Percentiles rank a stretch among this genome's conserved stretches.
These are phyloP conservation scores for Starmerella riodocensis DNA, from an alignment of 805 yeast species.

Conservation along the genomic window DNA sequence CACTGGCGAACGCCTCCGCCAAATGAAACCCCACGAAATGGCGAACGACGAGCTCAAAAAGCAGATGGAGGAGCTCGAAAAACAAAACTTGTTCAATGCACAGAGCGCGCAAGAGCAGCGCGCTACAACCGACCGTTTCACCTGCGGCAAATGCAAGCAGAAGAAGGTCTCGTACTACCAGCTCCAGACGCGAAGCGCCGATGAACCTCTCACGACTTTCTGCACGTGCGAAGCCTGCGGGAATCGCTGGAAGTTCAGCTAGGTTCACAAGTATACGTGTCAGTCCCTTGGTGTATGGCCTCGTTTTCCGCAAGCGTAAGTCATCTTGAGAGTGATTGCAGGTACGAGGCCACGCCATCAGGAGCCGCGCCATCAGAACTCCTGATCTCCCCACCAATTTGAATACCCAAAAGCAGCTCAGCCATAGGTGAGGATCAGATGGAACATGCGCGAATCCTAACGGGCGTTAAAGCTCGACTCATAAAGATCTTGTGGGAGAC, in stretches of 20 bases:
- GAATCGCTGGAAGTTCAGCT: conserved; percentile 94
- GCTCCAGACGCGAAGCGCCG: conserved; percentile 96
- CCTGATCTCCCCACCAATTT: no score
- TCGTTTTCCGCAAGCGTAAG: no score
- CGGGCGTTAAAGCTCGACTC: no score
- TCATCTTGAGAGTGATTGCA: no score
- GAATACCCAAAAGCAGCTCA: no score
- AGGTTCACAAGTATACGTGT: no score
- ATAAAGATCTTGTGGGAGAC: no score
- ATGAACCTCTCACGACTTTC: conserved; percentile 95
- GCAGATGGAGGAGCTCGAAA: conserved; percentile 72
- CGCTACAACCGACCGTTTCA: conserved; percentile 90
- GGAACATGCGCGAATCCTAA: no score
- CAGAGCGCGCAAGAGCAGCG: conserved; percentile 95
- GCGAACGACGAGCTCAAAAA: conserved; percentile 84
- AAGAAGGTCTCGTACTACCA: conserved; percentile 95
- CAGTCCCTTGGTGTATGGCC: no score
- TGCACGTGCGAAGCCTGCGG: conserved; percentile 98
- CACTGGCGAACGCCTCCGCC: conserved; percentile 49
- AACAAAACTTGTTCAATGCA: conserved; percentile 86
- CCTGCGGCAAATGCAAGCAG: conserved; percentile 96
- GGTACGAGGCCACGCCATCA: no score
- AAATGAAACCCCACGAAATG: conserved; percentile 85
- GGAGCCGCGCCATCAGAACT: no score
- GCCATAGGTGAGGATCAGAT: no score